Base-by-base conservation (phyloP, 176 grass and related monocot genomes). In the Dendrocalamus sinicus region DNA sequence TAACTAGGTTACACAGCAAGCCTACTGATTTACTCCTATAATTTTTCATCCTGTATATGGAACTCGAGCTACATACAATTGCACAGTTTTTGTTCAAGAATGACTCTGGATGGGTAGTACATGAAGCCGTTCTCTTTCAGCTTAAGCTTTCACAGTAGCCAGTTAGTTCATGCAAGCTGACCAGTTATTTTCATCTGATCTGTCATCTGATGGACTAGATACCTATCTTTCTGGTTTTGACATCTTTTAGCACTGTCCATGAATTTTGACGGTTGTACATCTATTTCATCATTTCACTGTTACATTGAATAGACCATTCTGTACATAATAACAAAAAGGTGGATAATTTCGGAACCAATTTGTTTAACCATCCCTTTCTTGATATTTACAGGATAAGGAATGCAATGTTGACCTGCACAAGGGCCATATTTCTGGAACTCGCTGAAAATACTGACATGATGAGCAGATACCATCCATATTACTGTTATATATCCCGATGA, bases 331-430 rank as follows among this genome's bases (percentile, higher is more conserved):
- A 44, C 26, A 75, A 80, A 81, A 45, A 46, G 17, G 46, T 70
- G 47, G 45, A 65, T 69, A 71, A 75, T 20, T 83, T 84, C 70
- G 76, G 48, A 55, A 28, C 32, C 47, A 80, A n/a, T 76, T 6
- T 37, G 44, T 80, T 70, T 85, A 84, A 76, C 70, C 76, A 81
- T 84, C 75, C 43, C 61, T 91, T 81, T 88, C 81, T 76, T 68
- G 81, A 91, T 44, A 84, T 54, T 81, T 28, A 81, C 81, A 91
- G 85, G 76, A 84, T 57, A 83, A 84, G 19, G 40, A 82, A 71
- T 43, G 17, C 32, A 23, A 35, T 72, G 71, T 63, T n/a, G 52
- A 45, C 55, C 41, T 78, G 78, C 44, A 13, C 47, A 75, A 37
- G 44, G 53, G 75, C 6, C 35, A 43, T 80, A 3, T 71, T 80